Evolutionary conservation across 208 protist species (phyloP).

Genomic region (Trypanosoma lewisi): DNA sequence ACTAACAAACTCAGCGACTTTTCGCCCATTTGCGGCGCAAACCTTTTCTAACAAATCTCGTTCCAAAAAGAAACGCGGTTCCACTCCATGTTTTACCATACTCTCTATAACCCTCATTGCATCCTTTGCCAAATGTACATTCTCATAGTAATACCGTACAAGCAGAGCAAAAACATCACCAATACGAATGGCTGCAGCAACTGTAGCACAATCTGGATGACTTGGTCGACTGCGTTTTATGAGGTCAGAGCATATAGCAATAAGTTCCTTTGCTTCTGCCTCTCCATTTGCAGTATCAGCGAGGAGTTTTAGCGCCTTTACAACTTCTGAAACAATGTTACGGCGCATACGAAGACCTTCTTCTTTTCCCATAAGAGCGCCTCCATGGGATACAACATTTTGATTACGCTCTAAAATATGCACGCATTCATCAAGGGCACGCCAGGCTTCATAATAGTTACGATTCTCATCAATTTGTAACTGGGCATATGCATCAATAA

Average conservation of each 20-base stretch:
- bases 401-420: slow-evolving; percentile 52
- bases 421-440: slow-evolving; percentile 81
- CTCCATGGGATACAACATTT: slow-evolving; percentile 5
- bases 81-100: slow-evolving; percentile 89
- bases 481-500: slow-evolving; percentile 93
- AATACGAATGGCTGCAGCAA: slow-evolving; percentile 84
- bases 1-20: slow-evolving; percentile 44
- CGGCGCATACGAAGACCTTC: slow-evolving; percentile 48
- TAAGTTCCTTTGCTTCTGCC: slow-evolving; percentile 67
- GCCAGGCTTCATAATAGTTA: slow-evolving; percentile 93
- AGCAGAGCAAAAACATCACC: slow-evolving; percentile 96
- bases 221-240: slow-evolving; percentile 78
- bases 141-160: slow-evolving; percentile 91
- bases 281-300: slow-evolving; percentile 38
- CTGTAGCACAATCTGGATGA: slow-evolving; percentile 54
- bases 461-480: slow-evolving; percentile 96
- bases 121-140: slow-evolving; percentile 67
- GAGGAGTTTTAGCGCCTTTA: slow-evolving; percentile 61
- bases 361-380: slow-evolving; percentile 32
- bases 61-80: slow-evolving; percentile 89
- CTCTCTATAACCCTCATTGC: slow-evolving; percentile 89
- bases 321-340: slow-evolving; percentile 49
- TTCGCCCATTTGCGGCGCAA: slow-evolving; percentile 76
- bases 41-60: slow-evolving; percentile 82
- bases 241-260: slow-evolving; percentile 83